Evolutionary conservation across 495 filamentous ascomycete species (phyloP), one percentile per base, ranked within the genome.

Genomic region (Neurospora sp.): DNA sequence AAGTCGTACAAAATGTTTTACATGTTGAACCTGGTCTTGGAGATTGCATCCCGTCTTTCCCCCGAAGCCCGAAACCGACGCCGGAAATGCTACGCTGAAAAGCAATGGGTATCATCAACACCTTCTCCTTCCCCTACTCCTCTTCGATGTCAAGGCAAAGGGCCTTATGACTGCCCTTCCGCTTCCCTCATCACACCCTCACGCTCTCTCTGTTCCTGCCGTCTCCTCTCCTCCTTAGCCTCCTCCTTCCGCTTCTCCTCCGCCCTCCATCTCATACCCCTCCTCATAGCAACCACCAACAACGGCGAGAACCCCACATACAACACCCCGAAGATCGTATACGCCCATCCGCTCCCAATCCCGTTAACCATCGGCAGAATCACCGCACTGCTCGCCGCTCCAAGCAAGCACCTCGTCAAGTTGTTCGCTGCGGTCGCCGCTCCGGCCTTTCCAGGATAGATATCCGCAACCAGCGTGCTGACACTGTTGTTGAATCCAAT

Each of bases 391-490:
- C 88, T 88, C 0, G 83, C 91, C 2, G 91, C 92, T 3, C 92
- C 91, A 5, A 93, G 79, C 46, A 91, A 75, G 77, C 91, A 93
- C 11, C 92, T 82, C 1, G 87, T 86, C 8, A 94, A 79, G 75
- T 94, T 93, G 73, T 90, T 92, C 7, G 90, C 89, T 3, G 92
- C 92, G 2, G 91, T 90, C 0, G 90, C 90, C 0, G 91, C 88
- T 0, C 88, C 87, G 0, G 91, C 89, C 20, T 83, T 85, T 0
- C 81, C 84, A 0, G 88, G 88, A 73, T 90, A 89, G 3, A 93
- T 81, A 76, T 94, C 92, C 0, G 93, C 85, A 20, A 93, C 78
- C 74, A 94, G 80, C 0, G 88, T 88, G 72, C 83, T 83, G 6
- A 84, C 71, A 14, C 78, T 75, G 66, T 86, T 89, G 75, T 83